phyloP scores from a whole-genome alignment of 331 rosid genomes.

The Phaseolus coccineus region DNA sequence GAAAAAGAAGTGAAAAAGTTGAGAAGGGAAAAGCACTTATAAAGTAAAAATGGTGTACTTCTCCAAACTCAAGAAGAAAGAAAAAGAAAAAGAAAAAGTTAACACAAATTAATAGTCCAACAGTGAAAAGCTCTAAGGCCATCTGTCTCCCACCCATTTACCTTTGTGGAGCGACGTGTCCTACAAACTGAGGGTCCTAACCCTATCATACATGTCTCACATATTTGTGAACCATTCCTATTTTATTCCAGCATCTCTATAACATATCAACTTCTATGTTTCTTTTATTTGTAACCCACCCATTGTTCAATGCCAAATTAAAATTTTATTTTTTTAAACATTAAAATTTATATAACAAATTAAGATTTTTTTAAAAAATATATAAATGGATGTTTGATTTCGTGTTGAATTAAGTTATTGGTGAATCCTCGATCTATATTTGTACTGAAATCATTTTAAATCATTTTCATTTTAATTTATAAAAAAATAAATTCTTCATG shows the following conservation, averaged over 20 bases:
- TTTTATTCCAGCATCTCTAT: constrained; percentile 5
- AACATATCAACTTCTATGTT: neutral
- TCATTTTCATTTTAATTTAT: no score
- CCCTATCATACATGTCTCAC: constrained; percentile 44
- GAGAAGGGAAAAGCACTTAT: constrained; percentile 21
- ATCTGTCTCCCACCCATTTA: constrained; percentile 49
- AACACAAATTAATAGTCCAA: neutral
- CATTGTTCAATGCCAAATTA: no score
- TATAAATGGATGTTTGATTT: no score
- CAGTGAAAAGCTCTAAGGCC: constrained; percentile 34
- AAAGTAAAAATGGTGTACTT: constrained; percentile 20
- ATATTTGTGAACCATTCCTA: constrained; percentile 56
- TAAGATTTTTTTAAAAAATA: no score
- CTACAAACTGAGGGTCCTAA: constrained; percentile 50
- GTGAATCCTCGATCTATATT: no score
- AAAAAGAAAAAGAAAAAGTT: neutral
- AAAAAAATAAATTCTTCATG: no score
- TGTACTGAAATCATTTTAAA: no score
- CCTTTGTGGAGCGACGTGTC: constrained; percentile 78
- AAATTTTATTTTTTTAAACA: no score
- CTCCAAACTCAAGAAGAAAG: constrained; percentile 45
- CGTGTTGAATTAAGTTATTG: no score
- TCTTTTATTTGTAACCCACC: no score
- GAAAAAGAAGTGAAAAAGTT: constrained; percentile 7
- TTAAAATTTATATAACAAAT: no score